Evolutionary conservation across 208 protist genomes (phyloP).

Genomic region (Trypanosoma platydactyli): DNA sequence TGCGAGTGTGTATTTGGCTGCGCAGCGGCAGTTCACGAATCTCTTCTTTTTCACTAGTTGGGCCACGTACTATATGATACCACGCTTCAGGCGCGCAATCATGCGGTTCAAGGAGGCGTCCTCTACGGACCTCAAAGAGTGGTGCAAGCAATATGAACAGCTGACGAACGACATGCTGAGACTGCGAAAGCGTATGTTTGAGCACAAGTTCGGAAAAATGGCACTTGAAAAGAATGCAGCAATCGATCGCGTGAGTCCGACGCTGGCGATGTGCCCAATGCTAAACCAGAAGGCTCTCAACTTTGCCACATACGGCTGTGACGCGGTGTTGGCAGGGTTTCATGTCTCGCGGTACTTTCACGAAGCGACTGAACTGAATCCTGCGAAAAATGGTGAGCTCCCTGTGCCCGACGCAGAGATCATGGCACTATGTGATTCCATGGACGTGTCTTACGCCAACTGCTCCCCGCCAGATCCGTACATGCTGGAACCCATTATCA

Average conservation of each 20-base stretch:
- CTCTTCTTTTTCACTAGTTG: slow-evolving; percentile 82
- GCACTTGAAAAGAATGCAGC: slow-evolving; percentile 54
- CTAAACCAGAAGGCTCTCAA: slow-evolving; percentile 90
- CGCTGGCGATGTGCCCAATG: slow-evolving; percentile 78
- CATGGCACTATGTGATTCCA: slow-evolving; percentile 60
- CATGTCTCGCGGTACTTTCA: slow-evolving; percentile 90
- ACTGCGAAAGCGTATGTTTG: slow-evolving; percentile 83
- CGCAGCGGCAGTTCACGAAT: slow-evolving; percentile 86
- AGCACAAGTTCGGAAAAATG: slow-evolving; percentile 82
- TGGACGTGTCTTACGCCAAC: slow-evolving; percentile 74
- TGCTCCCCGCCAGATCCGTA: slow-evolving; percentile 81
- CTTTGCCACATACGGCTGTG: slow-evolving; percentile 81
- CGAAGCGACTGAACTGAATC: slow-evolving; percentile 89
- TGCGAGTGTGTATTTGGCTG: slow-evolving; percentile 71
- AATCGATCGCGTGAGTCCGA: slow-evolving; percentile 74
- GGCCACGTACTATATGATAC: slow-evolving; percentile 73
- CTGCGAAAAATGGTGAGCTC: slow-evolving; percentile 74
- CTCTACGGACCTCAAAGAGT: slow-evolving; percentile 84
- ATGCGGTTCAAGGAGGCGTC: slow-evolving; percentile 83
- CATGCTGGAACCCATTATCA: slow-evolving; percentile 82
- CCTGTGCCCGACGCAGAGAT: slow-evolving; percentile 61
- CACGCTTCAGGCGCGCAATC: slow-evolving; percentile 67
- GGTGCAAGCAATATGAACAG: slow-evolving; percentile 87
- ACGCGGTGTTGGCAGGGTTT: slow-evolving; percentile 76
- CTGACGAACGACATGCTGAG: slow-evolving; percentile 78